These are phyloP conservation scores for Keqinozyma sinolaborantium DNA, from an alignment of 1,139 yeast genomes.

Conservation along the genomic window DNA sequence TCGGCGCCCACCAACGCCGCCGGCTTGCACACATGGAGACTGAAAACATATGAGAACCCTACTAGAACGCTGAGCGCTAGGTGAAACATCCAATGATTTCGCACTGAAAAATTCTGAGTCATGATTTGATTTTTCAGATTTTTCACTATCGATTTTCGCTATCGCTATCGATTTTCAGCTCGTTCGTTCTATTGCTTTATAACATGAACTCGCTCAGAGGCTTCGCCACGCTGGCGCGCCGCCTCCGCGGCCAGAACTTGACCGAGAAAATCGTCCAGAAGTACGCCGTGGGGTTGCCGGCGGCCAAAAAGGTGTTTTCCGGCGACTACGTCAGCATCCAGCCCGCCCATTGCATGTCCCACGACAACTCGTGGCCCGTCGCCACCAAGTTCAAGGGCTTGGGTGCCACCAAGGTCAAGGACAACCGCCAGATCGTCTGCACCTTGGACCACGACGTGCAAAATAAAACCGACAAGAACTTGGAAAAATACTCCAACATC, in stretches of 20 bases:
- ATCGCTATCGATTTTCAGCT: too few relatives aligned
- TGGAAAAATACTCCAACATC: conserved; percentile 83
- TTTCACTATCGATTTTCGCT: neutral
- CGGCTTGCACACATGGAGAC: conserved; percentile 32
- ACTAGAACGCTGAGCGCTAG: conserved; percentile 17
- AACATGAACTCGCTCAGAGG: too few relatives aligned
- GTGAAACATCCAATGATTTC: conserved; percentile 19
- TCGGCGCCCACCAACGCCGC: conserved; percentile 16
- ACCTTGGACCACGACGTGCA: conserved; percentile 98
- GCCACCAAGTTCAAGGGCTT: conserved; percentile 94
- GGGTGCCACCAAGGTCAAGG: conserved; percentile 81
- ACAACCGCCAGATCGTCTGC: conserved; percentile 88
- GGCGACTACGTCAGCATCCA: conserved; percentile 95
- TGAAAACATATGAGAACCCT: conserved; percentile 41
- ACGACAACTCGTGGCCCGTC: conserved; percentile 98
- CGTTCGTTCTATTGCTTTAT: too few relatives aligned
- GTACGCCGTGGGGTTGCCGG: conserved; percentile 80
- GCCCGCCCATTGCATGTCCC: conserved; percentile 99
- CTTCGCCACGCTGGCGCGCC: conserved; percentile 10
- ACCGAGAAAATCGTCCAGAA: conserved; percentile 94
- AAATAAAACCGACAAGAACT: conserved; percentile 81
- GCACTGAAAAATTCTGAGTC: conserved; percentile 24
- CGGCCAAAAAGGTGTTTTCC: conserved; percentile 67
- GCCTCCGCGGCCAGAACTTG: conserved; percentile 63
- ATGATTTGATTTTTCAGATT: conserved; percentile 11